phyloP scores from a whole-genome alignment of 2,329 filamentous ascomycete species.

The Beauveria pseudobassiana region DNA sequence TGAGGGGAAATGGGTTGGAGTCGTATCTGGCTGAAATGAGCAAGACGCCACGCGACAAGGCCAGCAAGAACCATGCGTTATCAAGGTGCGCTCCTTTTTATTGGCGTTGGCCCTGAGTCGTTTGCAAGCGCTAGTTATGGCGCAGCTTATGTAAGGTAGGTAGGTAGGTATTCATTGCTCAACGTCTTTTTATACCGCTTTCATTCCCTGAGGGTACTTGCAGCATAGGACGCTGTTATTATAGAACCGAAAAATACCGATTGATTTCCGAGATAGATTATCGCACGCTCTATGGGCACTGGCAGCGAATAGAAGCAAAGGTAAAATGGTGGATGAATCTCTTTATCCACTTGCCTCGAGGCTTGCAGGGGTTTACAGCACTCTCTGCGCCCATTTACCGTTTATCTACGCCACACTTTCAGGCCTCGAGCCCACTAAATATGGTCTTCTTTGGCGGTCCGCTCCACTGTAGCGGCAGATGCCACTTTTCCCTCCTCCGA shows the following conservation, averaged over 20 bases:
- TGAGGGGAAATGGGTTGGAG: neutral
- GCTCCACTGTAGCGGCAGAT: neutral
- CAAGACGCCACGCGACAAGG: conserved; percentile 6
- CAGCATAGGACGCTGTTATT: neutral
- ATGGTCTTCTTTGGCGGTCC: neutral
- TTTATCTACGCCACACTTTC: neutral
- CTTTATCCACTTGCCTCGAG: too few relatives aligned
- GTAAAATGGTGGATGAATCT: too few relatives aligned
- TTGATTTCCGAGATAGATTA: too few relatives aligned
- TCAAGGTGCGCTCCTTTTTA: neutral
- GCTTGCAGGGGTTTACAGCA: neutral
- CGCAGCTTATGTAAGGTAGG: too few relatives aligned
- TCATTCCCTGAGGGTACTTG: too few relatives aligned
- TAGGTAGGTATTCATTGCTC: too few relatives aligned
- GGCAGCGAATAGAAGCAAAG: too few relatives aligned
- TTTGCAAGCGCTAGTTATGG: neutral
- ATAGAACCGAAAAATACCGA: too few relatives aligned
- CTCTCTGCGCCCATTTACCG: neutral
- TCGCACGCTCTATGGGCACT: too few relatives aligned
- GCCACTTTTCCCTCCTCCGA: neutral
- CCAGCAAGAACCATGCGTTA: neutral
- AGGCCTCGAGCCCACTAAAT: neutral
- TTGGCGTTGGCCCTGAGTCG: neutral
- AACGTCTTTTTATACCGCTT: too few relatives aligned
- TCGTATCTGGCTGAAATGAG: neutral